Evolutionary conservation across 441 rosid genomes (phyloP).

Genomic region (Geranium incanum): DNA sequence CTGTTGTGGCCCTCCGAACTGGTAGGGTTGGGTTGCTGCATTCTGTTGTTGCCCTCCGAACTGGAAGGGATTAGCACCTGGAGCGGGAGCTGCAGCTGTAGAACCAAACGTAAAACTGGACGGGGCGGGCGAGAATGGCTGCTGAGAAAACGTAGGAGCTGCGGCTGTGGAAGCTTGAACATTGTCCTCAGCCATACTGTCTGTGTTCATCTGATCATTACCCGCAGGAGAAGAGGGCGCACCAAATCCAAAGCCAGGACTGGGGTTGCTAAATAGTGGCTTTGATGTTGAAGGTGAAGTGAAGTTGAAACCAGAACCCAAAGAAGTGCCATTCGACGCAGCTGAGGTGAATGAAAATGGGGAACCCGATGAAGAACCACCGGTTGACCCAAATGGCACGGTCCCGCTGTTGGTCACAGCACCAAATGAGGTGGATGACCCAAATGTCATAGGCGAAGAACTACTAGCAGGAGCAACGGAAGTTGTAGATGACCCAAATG

Average conservation of each 20-base stretch:
- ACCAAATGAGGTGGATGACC: constrained; percentile 23
- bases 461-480: background rate
- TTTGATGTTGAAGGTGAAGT: constrained; percentile 34
- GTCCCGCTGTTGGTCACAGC: background rate
- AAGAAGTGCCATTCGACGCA: constrained; percentile 30
- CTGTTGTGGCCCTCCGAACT: constrained; percentile 50
- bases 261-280: constrained; percentile 43
- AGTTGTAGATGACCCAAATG: constrained; percentile 39
- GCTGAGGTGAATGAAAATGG: background rate
- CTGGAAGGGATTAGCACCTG: constrained; percentile 48
- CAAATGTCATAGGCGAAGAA: background rate
- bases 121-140: constrained; percentile 29
- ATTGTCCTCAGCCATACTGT: constrained; percentile 93
- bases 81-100: constrained; percentile 19
- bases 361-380: background rate
- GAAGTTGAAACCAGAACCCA: constrained; percentile 43
- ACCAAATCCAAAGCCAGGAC: constrained; percentile 40
- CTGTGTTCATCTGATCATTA: constrained; percentile 75
- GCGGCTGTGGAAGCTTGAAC: constrained; percentile 47
- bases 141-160: constrained; percentile 46
- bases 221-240: constrained; percentile 30
- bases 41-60: background rate
- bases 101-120: constrained; percentile 37
- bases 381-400: constrained; percentile 34
- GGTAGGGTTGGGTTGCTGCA: constrained; percentile 22